phyloP scores from a whole-genome alignment of 768 basidiomycete genomes.

The Holtermannia corniformis region DNA sequence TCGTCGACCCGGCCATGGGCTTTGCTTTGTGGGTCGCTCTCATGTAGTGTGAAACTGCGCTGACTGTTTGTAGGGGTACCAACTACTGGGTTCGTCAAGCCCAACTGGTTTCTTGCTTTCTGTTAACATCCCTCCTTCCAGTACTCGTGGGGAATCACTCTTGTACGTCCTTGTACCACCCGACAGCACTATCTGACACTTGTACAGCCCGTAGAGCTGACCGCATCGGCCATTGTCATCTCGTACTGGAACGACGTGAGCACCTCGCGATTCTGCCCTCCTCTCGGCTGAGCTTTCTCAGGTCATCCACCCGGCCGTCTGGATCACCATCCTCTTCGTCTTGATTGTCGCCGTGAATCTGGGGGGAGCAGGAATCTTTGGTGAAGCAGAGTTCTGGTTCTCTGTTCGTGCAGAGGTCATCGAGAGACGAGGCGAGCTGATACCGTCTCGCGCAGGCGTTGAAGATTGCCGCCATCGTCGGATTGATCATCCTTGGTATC shows the following conservation, averaged over 20 bases:
- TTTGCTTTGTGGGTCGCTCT: slow-evolving; percentile 21
- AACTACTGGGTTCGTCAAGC: slow-evolving; percentile 3
- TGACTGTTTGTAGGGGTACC: slow-evolving; percentile 3
- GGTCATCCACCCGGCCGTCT: slow-evolving; percentile 32
- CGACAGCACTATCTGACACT: slow-evolving; percentile 39
- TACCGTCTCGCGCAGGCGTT: slow-evolving; percentile 21
- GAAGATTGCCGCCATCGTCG: slow-evolving; percentile 47
- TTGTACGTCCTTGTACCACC: neutral
- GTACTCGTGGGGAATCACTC: slow-evolving; percentile 40
- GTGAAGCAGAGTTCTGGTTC: slow-evolving; percentile 53
- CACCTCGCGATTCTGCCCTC: slow-evolving; percentile 36
- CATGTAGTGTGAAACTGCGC: neutral
- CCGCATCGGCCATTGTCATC: slow-evolving; percentile 34
- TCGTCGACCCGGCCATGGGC: slow-evolving; percentile 43
- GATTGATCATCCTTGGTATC: slow-evolving; percentile 40
- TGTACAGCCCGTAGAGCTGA: slow-evolving; percentile 35
- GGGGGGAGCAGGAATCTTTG: slow-evolving; percentile 45
- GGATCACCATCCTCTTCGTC: slow-evolving; percentile 42
- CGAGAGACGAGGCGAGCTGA: neutral
- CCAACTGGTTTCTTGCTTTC: slow-evolving; percentile 10
- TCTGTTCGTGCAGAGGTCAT: slow-evolving; percentile 27
- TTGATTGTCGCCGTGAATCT: slow-evolving; percentile 42
- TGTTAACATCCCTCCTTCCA: slow-evolving; percentile 25
- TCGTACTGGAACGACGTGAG: slow-evolving; percentile 43
- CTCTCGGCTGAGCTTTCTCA: slow-evolving; percentile 5